Percentiles rank a stretch among this genome's conserved stretches.
Evolutionary conservation across 306 rosid species (phyloP).

Genomic region (Castanea mollissima): DNA sequence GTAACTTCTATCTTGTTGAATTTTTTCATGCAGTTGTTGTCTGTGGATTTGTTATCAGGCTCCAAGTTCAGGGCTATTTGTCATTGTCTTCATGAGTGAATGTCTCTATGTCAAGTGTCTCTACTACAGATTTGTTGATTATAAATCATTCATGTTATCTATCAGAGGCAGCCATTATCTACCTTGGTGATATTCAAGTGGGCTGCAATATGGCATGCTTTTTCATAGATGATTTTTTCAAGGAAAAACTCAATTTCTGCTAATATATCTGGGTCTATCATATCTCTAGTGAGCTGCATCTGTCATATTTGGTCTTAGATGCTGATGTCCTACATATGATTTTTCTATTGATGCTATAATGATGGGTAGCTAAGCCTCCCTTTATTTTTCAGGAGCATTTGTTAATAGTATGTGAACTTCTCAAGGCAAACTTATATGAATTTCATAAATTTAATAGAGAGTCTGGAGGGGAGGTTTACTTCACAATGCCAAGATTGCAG

Average conservation of each 20-base stretch:
- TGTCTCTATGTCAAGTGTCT: background rate
- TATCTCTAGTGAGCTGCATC: background rate
- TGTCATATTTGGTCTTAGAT: background rate
- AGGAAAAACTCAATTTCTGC: background rate
- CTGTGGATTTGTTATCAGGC: background rate
- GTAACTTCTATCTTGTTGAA: background rate
- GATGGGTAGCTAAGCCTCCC: constrained; percentile 5
- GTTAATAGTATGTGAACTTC: constrained; percentile 95
- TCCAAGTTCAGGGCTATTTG: background rate
- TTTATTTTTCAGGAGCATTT: constrained; percentile 76
- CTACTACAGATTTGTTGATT: background rate
- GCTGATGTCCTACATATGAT: background rate
- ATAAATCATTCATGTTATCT: background rate
- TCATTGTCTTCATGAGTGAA: background rate
- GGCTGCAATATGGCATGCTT: background rate
- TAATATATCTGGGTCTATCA: background rate
- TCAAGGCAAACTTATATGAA: constrained; percentile 95
- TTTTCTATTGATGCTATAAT: background rate
- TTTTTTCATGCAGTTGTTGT: background rate
- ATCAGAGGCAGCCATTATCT: background rate
- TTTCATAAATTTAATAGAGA: constrained; percentile 96
- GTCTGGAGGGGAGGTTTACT: constrained; percentile 99
- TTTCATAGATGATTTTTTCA: background rate
- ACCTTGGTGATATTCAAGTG: background rate
- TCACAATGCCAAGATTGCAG: constrained; percentile 99